These are phyloP conservation scores for Boechera divaricarpa DNA, from an alignment of 345 rosid species.

Conservation along the genomic window DNA sequence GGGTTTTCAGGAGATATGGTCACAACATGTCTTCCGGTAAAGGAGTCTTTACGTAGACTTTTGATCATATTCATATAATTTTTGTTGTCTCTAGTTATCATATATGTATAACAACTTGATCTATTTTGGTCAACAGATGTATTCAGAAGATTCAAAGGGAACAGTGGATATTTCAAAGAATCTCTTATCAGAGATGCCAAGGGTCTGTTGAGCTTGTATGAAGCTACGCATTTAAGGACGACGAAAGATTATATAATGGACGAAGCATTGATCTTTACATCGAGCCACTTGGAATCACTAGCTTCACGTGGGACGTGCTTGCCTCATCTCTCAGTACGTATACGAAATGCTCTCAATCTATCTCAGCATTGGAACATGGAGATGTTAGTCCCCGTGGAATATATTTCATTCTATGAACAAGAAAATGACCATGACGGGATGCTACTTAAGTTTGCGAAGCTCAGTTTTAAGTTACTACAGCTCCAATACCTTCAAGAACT, in stretches of 20 bases:
- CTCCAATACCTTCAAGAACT: constrained; percentile 33
- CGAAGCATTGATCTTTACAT: constrained; percentile 45
- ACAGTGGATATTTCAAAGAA: constrained; percentile 36
- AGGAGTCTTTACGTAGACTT: not conserved
- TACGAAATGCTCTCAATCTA: constrained; percentile 1
- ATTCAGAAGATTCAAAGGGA: constrained; percentile 44
- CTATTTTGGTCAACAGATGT: constrained; percentile 38
- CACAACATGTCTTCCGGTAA: constrained; percentile 28
- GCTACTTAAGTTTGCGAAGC: constrained; percentile 31
- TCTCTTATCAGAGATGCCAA: constrained; percentile 28
- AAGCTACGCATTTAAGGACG: constrained; percentile 44
- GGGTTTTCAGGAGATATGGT: constrained; percentile 30
- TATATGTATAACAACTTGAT: not conserved
- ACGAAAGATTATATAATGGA: constrained; percentile 47
- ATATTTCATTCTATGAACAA: constrained; percentile 23
- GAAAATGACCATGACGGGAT: constrained; percentile 25
- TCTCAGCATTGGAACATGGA: constrained; percentile 33
- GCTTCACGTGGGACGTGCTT: not conserved
- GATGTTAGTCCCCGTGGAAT: constrained; percentile 6
- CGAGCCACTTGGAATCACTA: constrained; percentile 22
- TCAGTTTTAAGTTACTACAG: constrained; percentile 30
- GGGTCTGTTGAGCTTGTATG: constrained; percentile 51
- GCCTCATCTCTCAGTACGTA: constrained; percentile 7
- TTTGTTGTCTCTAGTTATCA: not conserved
- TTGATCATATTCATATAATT: too few relatives aligned